Conservation (phyloP, 139 green algal species). For the Limnomonas spitsbergensis region DNA sequence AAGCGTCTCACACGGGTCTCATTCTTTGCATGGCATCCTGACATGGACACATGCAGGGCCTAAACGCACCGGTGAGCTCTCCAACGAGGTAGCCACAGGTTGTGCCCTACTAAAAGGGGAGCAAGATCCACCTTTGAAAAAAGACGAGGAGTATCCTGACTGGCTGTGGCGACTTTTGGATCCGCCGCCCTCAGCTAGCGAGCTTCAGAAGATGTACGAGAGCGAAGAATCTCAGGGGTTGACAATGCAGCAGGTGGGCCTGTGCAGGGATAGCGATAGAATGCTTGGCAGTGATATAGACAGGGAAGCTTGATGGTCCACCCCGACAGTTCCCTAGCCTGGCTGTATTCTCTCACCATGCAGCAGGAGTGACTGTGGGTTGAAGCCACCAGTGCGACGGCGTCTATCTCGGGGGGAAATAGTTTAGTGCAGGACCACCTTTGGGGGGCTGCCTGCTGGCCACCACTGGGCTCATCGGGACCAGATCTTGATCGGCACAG, state of each 20-base stretch:
- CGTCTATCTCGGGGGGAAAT: no score
- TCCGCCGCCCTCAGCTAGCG: constrained; percentile 33
- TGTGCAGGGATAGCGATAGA: neutral
- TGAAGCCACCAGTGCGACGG: no score
- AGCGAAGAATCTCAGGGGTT: constrained; percentile 20
- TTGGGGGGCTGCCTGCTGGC: no score
- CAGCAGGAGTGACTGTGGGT: no score
- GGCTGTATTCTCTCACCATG: no score
- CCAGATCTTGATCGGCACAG: no score
- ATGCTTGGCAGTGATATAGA: neutral
- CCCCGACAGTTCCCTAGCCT: no score
- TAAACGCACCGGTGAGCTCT: constrained; percentile 38
- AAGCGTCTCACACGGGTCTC: neutral
- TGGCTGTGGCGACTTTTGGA: constrained; percentile 57
- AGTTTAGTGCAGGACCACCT: no score
- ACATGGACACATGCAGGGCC: constrained; percentile 35
- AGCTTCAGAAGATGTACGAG: constrained; percentile 51
- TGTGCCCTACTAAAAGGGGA: constrained; percentile 54
- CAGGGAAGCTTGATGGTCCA: no score
- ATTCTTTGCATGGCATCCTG: neutral
- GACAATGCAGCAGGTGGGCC: constrained; percentile 37
- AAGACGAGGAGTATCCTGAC: constrained; percentile 54
- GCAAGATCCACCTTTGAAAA: constrained; percentile 45
- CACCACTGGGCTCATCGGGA: no score
- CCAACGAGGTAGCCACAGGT: constrained; percentile 42